A percentile compares a stretch with the other conserved stretches of the same genome.
Conservation (phyloP, 305 asterid species). For the Fraxinus floribunda region DNA sequence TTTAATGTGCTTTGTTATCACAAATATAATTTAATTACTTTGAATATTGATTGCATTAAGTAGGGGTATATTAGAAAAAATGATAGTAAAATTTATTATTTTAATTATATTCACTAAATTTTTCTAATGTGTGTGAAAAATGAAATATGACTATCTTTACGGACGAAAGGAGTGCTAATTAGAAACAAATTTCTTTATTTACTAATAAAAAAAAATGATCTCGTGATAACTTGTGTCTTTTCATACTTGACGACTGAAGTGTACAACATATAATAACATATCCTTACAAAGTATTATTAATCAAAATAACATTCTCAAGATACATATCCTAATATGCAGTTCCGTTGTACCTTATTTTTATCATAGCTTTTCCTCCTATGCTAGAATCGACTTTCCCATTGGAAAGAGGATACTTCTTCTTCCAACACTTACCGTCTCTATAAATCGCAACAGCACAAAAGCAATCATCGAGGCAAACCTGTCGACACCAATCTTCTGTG, state of each 20-base stretch:
- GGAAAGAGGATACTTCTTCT: constrained; percentile 43
- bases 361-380: constrained; percentile 29
- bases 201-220: no score
- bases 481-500: constrained; percentile 38
- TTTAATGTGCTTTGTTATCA: no score
- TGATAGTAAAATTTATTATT: no score
- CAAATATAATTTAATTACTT: no score
- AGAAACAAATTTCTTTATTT: no score
- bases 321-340: background rate
- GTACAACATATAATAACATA: background rate
- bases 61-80: no score
- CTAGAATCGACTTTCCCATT: constrained; percentile 35
- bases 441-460: constrained; percentile 36
- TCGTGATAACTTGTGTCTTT: background rate
- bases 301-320: background rate
- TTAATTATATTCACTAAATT: no score
- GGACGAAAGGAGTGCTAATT: no score
- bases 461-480: constrained; percentile 41
- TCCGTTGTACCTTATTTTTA: constrained; percentile 28
- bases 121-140: no score
- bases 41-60: no score
- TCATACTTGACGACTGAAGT: background rate
- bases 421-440: constrained; percentile 35
- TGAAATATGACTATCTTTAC: no score
- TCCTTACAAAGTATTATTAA: background rate